phyloP scores from a whole-genome alignment of 768 basidiomycete genomes.

The Lactarius pseudohatsudake region DNA sequence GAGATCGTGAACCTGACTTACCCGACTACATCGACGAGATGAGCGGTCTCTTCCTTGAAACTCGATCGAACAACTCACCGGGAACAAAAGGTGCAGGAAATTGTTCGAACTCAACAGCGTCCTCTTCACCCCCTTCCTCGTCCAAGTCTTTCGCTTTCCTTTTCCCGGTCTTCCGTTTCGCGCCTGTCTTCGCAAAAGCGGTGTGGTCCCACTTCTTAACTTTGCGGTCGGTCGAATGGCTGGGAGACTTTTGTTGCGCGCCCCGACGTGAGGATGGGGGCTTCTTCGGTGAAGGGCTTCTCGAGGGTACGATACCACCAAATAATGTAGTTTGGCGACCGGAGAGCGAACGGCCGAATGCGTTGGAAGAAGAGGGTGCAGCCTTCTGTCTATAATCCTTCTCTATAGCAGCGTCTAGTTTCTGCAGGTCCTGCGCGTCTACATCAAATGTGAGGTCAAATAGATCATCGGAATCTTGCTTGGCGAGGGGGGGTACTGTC shows the following conservation, averaged over 20 bases:
- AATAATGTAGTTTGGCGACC: slow-evolving; percentile 64
- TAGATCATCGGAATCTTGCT: slow-evolving; percentile 45
- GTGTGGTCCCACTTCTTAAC: slow-evolving; percentile 93
- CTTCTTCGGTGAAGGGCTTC: slow-evolving; percentile 34
- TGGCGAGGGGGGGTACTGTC: slow-evolving; percentile 15
- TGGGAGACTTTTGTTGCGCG: slow-evolving; percentile 20
- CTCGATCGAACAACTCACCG: slow-evolving; percentile 42
- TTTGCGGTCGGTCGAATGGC: slow-evolving; percentile 54
- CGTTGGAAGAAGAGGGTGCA: slow-evolving; percentile 33
- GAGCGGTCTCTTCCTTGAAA: slow-evolving; percentile 1
- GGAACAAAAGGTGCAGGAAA: slow-evolving; percentile 78
- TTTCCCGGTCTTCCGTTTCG: slow-evolving; percentile 48
- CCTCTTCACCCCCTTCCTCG: slow-evolving; percentile 44
- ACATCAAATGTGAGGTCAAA: slow-evolving; percentile 48
- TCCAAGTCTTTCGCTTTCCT: slow-evolving; percentile 53
- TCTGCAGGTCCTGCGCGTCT: slow-evolving; percentile 53
- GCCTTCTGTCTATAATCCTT: slow-evolving; percentile 46
- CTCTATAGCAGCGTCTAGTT: slow-evolving; percentile 53
- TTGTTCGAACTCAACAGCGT: slow-evolving; percentile 47
- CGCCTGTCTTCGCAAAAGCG: slow-evolving; percentile 77
- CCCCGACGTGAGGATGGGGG: slow-evolving; percentile 3
- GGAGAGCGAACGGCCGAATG: slow-evolving; percentile 33
- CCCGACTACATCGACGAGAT: slow-evolving; percentile 20
- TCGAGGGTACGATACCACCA: slow-evolving; percentile 51
- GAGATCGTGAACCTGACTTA: slow-evolving; percentile 14